Evolutionary conservation across 306 rosid genomes (phyloP).

Genomic region (Acacia melanoxylon): DNA sequence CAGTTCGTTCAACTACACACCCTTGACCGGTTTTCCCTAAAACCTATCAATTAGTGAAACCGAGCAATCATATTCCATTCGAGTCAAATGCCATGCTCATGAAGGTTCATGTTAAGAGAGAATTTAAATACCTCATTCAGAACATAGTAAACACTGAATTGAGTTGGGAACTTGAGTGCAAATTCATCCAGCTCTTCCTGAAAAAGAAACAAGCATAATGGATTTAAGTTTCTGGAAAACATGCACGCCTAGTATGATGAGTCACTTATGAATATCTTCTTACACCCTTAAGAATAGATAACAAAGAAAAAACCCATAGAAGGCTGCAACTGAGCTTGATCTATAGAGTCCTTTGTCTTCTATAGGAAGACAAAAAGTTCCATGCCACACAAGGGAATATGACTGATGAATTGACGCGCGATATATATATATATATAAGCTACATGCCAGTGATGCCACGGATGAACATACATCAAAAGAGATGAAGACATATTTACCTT

Average conservation of each 20-base stretch:
- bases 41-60: not conserved
- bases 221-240: not conserved
- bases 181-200: slow-evolving; percentile 73
- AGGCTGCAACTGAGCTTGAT: too few relatives aligned
- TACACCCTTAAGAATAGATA: not conserved
- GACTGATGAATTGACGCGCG: slow-evolving; percentile 21
- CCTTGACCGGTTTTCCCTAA: not conserved
- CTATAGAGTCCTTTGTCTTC: not conserved
- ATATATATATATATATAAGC: not conserved
- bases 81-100: not conserved
- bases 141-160: slow-evolving; percentile 54
- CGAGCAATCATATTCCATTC: not conserved
- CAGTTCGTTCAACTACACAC: not conserved
- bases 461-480: not conserved
- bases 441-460: not conserved
- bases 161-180: slow-evolving; percentile 51
- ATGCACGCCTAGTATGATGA: not conserved
- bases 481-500: slow-evolving; percentile 50
- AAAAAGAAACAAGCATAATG: slow-evolving; percentile 8
- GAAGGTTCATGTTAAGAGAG: not conserved
- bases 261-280: not conserved
- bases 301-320: not conserved
- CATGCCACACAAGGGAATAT: not conserved
- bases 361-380: not conserved
- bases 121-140: slow-evolving; percentile 53